Percentiles rank a stretch among this genome's conserved stretches.
Conservation (phyloP, 1,284 basidiomycete species). For the Calocybe gambosa region DNA sequence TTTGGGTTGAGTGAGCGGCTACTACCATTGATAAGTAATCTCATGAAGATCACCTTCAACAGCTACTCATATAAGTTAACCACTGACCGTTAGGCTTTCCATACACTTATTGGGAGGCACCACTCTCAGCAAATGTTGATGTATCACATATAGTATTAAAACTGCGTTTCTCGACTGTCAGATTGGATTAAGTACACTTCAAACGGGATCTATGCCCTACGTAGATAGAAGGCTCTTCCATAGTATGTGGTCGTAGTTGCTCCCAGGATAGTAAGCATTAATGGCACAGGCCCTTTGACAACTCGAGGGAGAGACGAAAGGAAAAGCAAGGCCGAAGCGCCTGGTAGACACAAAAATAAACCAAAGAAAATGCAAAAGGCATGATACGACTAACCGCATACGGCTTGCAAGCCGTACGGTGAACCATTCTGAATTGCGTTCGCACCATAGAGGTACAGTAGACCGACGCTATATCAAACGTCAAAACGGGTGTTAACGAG, state of each 20-base stretch:
- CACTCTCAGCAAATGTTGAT: too few relatives aligned
- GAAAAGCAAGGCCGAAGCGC: constrained; percentile 72
- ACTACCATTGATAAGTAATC: too few relatives aligned
- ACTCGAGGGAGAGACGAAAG: constrained; percentile 74
- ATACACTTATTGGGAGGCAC: too few relatives aligned
- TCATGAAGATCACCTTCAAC: too few relatives aligned
- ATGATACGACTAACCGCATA: constrained; percentile 51
- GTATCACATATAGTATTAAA: neutral
- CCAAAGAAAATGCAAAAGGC: neutral
- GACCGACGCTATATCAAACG: constrained; percentile 52
- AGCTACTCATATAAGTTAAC: too few relatives aligned
- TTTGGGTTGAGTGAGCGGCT: too few relatives aligned
- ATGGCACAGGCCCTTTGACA: constrained; percentile 72
- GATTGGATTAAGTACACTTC: neutral
- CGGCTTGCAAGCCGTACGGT: constrained; percentile 67
- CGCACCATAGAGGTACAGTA: constrained; percentile 71
- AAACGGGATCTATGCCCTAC: constrained; percentile 26
- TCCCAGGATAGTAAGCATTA: constrained; percentile 59
- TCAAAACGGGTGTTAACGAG: neutral
- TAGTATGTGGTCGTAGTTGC: constrained; percentile 65
- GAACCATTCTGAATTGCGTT: constrained; percentile 68
- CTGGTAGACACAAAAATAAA: constrained; percentile 28
- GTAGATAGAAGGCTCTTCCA: constrained; percentile 52
- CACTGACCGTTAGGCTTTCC: too few relatives aligned
- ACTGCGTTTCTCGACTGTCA: neutral